Base-by-base conservation (phyloP, 148 eudicot species). In the Vaccinium myrtillus region DNA sequence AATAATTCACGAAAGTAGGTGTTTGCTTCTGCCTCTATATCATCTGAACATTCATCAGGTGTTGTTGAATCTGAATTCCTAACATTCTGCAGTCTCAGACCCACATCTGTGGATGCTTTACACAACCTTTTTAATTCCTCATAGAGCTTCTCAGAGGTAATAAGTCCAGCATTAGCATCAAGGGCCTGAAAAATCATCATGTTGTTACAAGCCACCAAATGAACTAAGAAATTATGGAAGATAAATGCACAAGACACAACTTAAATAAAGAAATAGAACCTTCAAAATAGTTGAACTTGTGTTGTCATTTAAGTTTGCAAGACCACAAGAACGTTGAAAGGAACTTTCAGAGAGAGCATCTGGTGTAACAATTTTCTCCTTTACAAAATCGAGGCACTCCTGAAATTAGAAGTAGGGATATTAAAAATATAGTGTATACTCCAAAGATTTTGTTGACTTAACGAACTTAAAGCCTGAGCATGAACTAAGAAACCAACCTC, bases 301-400 rank as follows among this genome's bases (percentile, higher is more conserved):
- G 43, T 59, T 14, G 48, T 13, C 8, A 61, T 39, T 39, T 36
- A 39, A 36, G 53, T 80, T 58, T 59, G 53, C 18, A 58, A 59
- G 71, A 80, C 30, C 27, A 2, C 25, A 18, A 54, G 69, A 56
- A 56, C 19, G 49, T 9, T 79, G 70, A 50, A 32, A 59, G 14
- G 71, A 80, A 55, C 43, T 39, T 19, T 49, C 50, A 39, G 71
- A 58, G 30, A 80, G 14, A 36, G 23, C 53, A 21, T 36, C 71
- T 36, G 53, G 59, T 36, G 63, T 23, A 5, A 55, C 21, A 13
- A 36, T 4, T 36, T 19, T 80, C 82, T 80, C 73, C 82, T 80
- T 80, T 39, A 80, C 21, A 59, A 58, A 80, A 16, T 80, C 14
- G 10, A 80, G 82, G 82, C 82, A 80, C 7, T 18, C 81, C 81